phyloP scores from a whole-genome alignment of 805 yeast genomes.

The Candida sonorensis region DNA sequence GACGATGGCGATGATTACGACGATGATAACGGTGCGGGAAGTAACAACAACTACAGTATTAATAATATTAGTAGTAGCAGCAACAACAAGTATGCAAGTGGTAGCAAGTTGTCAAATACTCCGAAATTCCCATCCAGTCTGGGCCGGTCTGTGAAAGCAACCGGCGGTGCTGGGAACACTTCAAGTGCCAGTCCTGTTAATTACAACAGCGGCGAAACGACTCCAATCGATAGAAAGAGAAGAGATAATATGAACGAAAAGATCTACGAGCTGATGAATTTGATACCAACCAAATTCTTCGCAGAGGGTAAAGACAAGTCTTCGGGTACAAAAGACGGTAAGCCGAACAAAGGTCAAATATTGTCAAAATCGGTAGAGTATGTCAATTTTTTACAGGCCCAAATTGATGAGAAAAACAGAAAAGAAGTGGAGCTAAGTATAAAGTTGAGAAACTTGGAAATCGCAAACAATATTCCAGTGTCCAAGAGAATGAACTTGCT shows the following conservation, averaged over 20 bases:
- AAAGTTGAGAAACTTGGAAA: slow-evolving; percentile 48
- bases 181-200: slow-evolving; percentile 3
- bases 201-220: too few species aligned
- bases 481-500: slow-evolving; percentile 35
- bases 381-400: slow-evolving; percentile 56
- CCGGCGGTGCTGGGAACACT: too few species aligned
- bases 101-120: too few species aligned
- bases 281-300: slow-evolving; percentile 30
- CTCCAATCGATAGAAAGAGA: slow-evolving; percentile 37
- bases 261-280: slow-evolving; percentile 39
- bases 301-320: slow-evolving; percentile 38
- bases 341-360: slow-evolving; percentile 80
- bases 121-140: too few species aligned
- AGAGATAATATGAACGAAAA: slow-evolving; percentile 53
- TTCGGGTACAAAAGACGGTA: slow-evolving; percentile 74
- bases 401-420: slow-evolving; percentile 72
- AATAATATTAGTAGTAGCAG: too few species aligned
- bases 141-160: too few species aligned
- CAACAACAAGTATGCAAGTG: too few species aligned
- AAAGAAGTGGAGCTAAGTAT: slow-evolving; percentile 69
- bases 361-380: slow-evolving; percentile 70
- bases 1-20: too few species aligned
- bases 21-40: too few species aligned
- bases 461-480: slow-evolving; percentile 34
- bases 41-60: too few species aligned